Evolutionary conservation across 2,329 filamentous ascomycete species (phyloP).

Genomic region (Xylaria arbuscula): DNA sequence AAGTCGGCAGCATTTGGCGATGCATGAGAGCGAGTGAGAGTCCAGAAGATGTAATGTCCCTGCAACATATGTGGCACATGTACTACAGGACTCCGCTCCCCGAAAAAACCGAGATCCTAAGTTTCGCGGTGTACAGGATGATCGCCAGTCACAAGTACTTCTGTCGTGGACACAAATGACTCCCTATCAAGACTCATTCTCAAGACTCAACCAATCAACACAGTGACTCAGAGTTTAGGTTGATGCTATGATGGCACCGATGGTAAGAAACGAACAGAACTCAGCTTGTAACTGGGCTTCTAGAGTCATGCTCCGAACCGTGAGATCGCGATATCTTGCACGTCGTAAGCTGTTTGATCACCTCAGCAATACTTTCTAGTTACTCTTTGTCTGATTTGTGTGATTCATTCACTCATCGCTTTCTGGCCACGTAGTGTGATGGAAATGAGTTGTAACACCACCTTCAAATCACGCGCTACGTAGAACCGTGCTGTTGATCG

Average conservation of each 20-base stretch:
- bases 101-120: background rate
- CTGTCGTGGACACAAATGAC: background rate
- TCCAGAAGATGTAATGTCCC: background rate
- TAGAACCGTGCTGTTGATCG: background rate
- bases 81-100: background rate
- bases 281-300: background rate
- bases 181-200: background rate
- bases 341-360: constrained; percentile 2
- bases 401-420: background rate
- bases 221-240: constrained; percentile 17
- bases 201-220: background rate
- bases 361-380: background rate
- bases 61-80: background rate
- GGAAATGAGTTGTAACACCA: constrained; percentile 2
- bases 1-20: background rate
- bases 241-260: background rate
- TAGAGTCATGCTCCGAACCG: background rate
- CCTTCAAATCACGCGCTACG: constrained; percentile 5
- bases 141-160: background rate
- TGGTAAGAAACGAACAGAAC: background rate
- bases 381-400: background rate
- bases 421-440: background rate
- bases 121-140: background rate
- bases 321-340: constrained; percentile 7
- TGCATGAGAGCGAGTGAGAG: background rate